Base-by-base conservation (phyloP, 2,329 filamentous ascomycete genomes). In the Exophiala phaeomuriformis region DNA sequence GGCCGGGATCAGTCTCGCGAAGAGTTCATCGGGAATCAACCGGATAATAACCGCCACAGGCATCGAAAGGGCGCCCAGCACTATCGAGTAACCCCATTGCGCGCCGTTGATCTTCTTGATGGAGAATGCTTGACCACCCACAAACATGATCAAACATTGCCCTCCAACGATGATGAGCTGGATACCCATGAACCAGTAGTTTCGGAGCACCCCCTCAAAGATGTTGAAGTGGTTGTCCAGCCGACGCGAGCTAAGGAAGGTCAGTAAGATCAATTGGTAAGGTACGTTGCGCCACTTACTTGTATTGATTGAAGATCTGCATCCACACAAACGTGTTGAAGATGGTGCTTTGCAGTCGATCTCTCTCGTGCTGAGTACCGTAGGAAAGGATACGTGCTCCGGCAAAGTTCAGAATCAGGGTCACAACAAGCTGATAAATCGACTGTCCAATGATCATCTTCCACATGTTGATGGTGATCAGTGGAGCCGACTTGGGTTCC, bases 261-360 rank as follows among this genome's bases (percentile, higher is more conserved):
- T 55, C 44, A 56, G 52, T 19, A 48, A 33, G n/a, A 6, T 6
- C 42, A 32, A 6, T 10, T 32, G 3, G 10, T 4, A 5, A 3
- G 42, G 4, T 4, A 32, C 3, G 3, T 29, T 51, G 29, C 10
- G 3, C 7, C 29, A 54, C 64, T 46, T 61, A 67, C 65, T 84
- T 85, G 70, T 83, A 78, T 66, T 83, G 76, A 66, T 85, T 85
- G 71, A 85, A 86, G 57, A 86, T 84, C 63, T 86, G 83, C 75
- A 86, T 81, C 82, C 82, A 86, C 2, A 86, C 83, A 61, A 84
- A 86, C 0, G 78, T 81, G 67, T 86, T 86, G 71, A 86, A 86
- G 44, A 86, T 77, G 53, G 84, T 73, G 0, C 82, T 83, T 58
- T 80, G 73, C 33, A 83, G 70, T 60, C 78, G 68, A 27, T 69